Conservation (phyloP, 208 protist species). For the Leishmania lainsoni region DNA sequence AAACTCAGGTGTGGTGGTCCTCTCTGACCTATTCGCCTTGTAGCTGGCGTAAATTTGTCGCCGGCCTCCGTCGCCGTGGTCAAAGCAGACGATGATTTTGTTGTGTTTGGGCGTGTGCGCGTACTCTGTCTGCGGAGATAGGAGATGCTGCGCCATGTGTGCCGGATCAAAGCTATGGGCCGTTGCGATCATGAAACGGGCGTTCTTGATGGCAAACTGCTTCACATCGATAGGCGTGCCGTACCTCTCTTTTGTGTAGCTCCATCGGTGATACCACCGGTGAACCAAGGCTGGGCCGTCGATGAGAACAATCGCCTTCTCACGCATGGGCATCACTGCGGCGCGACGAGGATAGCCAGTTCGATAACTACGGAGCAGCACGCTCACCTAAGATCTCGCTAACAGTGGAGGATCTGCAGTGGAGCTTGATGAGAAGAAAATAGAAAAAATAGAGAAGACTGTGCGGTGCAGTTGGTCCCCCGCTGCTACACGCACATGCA, state of each 20-base stretch:
- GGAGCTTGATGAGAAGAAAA: not conserved
- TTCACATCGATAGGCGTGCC: constrained; percentile 63
- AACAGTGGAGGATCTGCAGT: not conserved
- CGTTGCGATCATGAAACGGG: constrained; percentile 72
- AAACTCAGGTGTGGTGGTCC: constrained; percentile 55
- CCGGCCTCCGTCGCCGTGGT: constrained; percentile 90
- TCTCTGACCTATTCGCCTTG: constrained; percentile 66
- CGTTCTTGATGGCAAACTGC: constrained; percentile 82
- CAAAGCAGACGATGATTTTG: constrained; percentile 88
- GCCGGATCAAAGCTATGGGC: constrained; percentile 89
- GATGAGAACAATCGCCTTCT: constrained; percentile 79
- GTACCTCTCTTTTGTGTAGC: constrained; percentile 57
- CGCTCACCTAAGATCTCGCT: not conserved
- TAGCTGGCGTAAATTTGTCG: constrained; percentile 75
- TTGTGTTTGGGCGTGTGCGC: constrained; percentile 87
- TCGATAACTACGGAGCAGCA: not conserved
- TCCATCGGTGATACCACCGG: constrained; percentile 91
- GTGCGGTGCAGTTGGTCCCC: not conserved
- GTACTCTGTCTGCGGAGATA: constrained; percentile 88
- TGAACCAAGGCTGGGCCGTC: constrained; percentile 87
- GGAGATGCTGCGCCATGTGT: constrained; percentile 81
- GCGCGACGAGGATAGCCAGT: not conserved
- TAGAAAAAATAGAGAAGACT: not conserved
- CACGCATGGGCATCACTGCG: constrained; percentile 52
- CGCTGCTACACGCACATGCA: constrained; percentile 1